Evolutionary conservation across 306 rosid genomes (phyloP).

Genomic region (Cucumis melo): DNA sequence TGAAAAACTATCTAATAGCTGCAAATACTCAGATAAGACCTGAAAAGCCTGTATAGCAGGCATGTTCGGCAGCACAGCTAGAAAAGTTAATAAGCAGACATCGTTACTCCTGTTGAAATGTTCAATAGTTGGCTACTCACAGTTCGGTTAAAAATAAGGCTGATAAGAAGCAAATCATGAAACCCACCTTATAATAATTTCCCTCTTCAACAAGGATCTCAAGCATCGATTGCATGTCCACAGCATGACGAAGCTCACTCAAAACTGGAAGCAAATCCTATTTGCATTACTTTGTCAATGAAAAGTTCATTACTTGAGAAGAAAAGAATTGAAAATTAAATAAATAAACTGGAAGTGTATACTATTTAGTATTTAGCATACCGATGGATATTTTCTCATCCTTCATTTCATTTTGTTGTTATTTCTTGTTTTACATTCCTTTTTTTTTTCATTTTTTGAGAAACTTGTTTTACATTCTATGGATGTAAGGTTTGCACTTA

Average conservation of each 20-base stretch:
- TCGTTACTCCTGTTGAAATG: background rate
- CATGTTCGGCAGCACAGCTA: slow-evolving; percentile 9
- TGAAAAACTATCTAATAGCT: slow-evolving; percentile 79
- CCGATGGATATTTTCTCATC: background rate
- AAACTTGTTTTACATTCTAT: background rate
- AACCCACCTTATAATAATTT: slow-evolving; percentile 79
- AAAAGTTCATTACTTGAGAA: slow-evolving; percentile 11
- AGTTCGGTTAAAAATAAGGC: slow-evolving; percentile 10
- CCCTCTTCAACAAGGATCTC: slow-evolving; percentile 85
- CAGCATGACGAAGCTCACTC: slow-evolving; percentile 65
- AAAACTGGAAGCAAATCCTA: slow-evolving; percentile 85
- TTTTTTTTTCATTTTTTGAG: too few relatives aligned
- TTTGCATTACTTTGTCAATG: slow-evolving; percentile 10
- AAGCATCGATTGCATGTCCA: slow-evolving; percentile 76
- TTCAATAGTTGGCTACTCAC: background rate
- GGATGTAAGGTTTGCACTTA: background rate
- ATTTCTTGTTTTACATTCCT: background rate
- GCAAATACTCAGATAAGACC: slow-evolving; percentile 90
- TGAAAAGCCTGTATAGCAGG: slow-evolving; percentile 74
- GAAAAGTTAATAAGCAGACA: slow-evolving; percentile 2
- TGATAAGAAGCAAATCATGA: slow-evolving; percentile 12
- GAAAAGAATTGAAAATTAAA: background rate
- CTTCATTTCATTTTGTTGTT: background rate
- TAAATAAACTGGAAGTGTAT: background rate
- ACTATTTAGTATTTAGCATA: background rate